Percentiles rank a stretch among this genome's conserved stretches.
phyloP scores from a whole-genome alignment of 2,329 filamentous ascomycete species.

The Pezicula neosporulosa region DNA sequence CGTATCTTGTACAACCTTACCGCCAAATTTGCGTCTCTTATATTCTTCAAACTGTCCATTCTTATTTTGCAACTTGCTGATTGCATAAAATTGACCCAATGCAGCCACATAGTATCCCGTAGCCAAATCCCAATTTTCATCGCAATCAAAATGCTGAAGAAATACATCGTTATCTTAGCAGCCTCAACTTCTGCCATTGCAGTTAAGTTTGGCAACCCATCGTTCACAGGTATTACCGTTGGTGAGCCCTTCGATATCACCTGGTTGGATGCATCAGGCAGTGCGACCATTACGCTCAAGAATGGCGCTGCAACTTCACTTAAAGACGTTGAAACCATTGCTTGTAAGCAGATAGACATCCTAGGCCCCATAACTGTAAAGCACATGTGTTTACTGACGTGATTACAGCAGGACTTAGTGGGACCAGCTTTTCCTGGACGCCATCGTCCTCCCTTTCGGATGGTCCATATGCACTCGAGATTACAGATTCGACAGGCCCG shows the following conservation, averaged over 20 bases:
- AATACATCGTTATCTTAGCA: slow-evolving; percentile 2
- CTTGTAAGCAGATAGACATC: slow-evolving; percentile 4
- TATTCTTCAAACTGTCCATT: too few species aligned
- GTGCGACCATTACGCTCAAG: slow-evolving; percentile 11
- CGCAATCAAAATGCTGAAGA: slow-evolving; percentile 9
- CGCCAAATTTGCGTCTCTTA: too few species aligned
- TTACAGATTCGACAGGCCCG: slow-evolving; percentile 4
- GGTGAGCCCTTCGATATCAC: slow-evolving; percentile 9
- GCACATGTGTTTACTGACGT: background rate
- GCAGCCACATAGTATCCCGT: too few species aligned
- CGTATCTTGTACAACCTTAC: too few species aligned
- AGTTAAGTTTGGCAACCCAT: slow-evolving; percentile 9
- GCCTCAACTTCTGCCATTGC: background rate
- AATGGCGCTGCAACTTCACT: slow-evolving; percentile 6
- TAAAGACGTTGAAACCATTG: slow-evolving; percentile 10
- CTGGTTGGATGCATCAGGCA: slow-evolving; percentile 6
- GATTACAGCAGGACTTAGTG: slow-evolving; percentile 7
- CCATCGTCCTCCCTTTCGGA: background rate
- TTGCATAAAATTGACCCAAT: background rate
- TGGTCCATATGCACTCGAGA: slow-evolving; percentile 8
- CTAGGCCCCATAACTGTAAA: background rate
- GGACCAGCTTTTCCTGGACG: slow-evolving; percentile 10
- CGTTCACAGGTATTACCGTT: slow-evolving; percentile 6
- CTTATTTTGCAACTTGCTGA: too few species aligned
- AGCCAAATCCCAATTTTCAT: background rate